Percentiles rank a stretch among this genome's conserved stretches.
Evolutionary conservation across 2,329 filamentous ascomycete genomes (phyloP).

Genomic region (Claviceps capensis): DNA sequence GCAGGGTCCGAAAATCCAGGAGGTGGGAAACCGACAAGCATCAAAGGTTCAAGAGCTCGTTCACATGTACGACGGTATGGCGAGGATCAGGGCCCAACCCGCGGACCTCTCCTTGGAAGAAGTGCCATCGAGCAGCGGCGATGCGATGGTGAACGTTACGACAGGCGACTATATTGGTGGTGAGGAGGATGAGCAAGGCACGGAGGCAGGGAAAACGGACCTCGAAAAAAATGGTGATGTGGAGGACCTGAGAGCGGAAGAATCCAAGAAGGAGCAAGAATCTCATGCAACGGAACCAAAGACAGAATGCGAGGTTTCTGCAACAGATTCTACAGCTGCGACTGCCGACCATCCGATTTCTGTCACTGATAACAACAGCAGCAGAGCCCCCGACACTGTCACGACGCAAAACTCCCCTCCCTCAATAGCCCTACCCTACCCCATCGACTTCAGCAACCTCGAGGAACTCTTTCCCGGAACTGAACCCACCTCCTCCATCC

Average conservation of each 20-base stretch:
- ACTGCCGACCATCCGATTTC: not conserved
- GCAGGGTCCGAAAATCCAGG: not conserved
- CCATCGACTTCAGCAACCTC: slow-evolving; percentile 21
- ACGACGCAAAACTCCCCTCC: slow-evolving; percentile 5
- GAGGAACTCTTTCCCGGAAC: slow-evolving; percentile 20
- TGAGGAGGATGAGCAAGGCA: not conserved
- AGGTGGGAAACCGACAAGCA: slow-evolving; percentile 12
- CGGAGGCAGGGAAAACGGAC: not conserved
- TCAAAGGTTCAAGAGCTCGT: slow-evolving; percentile 39
- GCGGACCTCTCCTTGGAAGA: not conserved
- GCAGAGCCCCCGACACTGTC: not conserved
- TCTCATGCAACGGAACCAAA: not conserved
- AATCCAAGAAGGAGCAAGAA: not conserved
- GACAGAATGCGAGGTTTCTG: not conserved
- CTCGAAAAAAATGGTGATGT: not conserved
- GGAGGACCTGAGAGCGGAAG: not conserved
- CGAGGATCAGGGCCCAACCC: slow-evolving; percentile 8
- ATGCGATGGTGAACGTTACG: not conserved
- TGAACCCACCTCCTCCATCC: slow-evolving; percentile 8
- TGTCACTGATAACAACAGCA: not conserved
- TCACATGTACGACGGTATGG: slow-evolving; percentile 34
- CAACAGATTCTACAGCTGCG: not conserved
- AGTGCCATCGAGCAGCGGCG: not conserved
- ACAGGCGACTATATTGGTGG: not conserved
- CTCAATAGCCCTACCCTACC: slow-evolving; percentile 9